Base-by-base conservation (phyloP, 805 yeast species). In the Yarrowia sp. region DNA sequence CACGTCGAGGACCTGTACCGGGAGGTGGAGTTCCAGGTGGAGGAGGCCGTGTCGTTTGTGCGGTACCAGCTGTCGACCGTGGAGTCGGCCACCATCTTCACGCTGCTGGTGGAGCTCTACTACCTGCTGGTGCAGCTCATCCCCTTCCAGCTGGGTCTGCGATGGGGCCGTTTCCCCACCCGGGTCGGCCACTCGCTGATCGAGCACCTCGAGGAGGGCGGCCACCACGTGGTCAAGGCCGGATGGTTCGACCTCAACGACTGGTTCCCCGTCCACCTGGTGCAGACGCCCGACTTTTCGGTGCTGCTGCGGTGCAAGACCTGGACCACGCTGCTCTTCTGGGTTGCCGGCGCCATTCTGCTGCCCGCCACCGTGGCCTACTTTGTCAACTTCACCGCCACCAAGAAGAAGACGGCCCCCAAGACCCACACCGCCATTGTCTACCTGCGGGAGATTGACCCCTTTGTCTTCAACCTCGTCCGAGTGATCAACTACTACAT, bases 401-500 rank as follows among this genome's bases (percentile, higher is more conserved):
- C 52, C 41, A 66, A 41, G 59, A 16, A 61, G 67, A 59, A 45
- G 50, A 66, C 68, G 12, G 69, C 69, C 43, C 70, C 69, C 67
- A 53, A 70, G 65, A 67, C 56, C 52, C 69, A 45, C 61, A 41
- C 53, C 16, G 66, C 69, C 53, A 43, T 53, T 46, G 69, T 56
- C 32, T 63, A 78, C 75, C 77, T 74, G 63, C 67, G 50, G 5
- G 26, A 49, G 56, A 82, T 75, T 75, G 90, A 87, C 75, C 89
- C 90, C 50, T 81, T 86, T 71, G 77, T 82, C 61, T 86, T 84
- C 75, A 83, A 83, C 69, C 76, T 86, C 72, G 70, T 80, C 66
- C 85, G 86, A 75, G 75, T 83, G 40, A 73, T 85, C 70, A 70
- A 82, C 35, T 79, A 80, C 71, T 82, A 80, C 45, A 22, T 74